A percentile compares a stretch with the other conserved stretches of the same genome.
Evolutionary conservation across 1,284 basidiomycete genomes (phyloP).

Genomic region (Ceratobasidium sp.): DNA sequence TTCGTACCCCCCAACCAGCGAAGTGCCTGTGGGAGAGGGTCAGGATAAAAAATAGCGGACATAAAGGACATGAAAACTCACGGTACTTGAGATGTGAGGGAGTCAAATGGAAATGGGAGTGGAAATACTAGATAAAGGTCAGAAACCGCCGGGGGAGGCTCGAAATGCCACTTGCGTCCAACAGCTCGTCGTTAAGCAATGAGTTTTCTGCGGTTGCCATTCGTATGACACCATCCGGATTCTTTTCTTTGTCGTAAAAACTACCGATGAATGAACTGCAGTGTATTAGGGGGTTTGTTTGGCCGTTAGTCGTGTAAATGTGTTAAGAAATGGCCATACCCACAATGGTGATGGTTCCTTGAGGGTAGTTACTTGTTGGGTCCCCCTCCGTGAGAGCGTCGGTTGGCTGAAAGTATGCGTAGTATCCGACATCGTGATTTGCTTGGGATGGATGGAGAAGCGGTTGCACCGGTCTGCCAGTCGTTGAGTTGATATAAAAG

Average conservation of each 20-base stretch:
- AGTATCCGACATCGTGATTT: no score
- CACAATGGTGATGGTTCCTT: no score
- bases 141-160: background rate
- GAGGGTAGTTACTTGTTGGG: no score
- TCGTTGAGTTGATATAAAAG: no score
- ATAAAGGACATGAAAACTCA: background rate
- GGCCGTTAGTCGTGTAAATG: no score
- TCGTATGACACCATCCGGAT: constrained; percentile 16
- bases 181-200: constrained; percentile 6
- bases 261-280: constrained; percentile 11
- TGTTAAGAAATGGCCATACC: no score
- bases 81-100: constrained; percentile 30
- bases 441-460: no score
- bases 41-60: background rate
- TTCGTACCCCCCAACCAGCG: background rate
- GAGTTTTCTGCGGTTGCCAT: constrained; percentile 23
- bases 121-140: constrained; percentile 13
- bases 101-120: constrained; percentile 14
- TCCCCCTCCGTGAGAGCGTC: no score
- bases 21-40: background rate
- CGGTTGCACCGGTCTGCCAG: no score
- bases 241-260: constrained; percentile 19
- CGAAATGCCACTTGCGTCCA: background rate
- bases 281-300: no score
- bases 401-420: no score